Evolutionary conservation across 2,329 filamentous ascomycete genomes (phyloP), one percentile per base, ranked within the genome.

Genomic region (Dryadomyces quercus-mongolicae): DNA sequence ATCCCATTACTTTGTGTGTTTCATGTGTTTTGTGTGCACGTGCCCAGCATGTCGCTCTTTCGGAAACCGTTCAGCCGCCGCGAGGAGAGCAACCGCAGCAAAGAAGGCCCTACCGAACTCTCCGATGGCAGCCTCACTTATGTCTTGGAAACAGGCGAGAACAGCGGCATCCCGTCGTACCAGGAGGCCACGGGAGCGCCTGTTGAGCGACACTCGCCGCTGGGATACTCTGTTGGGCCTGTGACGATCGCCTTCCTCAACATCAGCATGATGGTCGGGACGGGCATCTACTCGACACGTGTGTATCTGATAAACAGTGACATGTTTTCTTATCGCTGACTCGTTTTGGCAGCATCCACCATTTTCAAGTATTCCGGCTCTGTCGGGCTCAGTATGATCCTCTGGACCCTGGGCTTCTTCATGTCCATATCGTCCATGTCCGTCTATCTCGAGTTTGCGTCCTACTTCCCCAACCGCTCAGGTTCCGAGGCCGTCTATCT

Each of bases 401-500:
- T 79, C 66, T 86, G 82, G 82, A 64, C 76, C 1, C 71, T 85
- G 15, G 83, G 83, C 2, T 77, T 78, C 56, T 50, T 84, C 40
- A 78, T 82, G 51, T 75, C 81, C 0, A 62, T 72, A 0, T 71
- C 76, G 2, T 75, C 74, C 2, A 71, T 84, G 5, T 68, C 73
- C 0, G 74, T 82, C 0, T 85, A 85, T 55, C 74, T 85, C 13
- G 83, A 86, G 60, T 76, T 79, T 16, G 75, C 81, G 0, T 73
- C 78, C 1, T 85, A 81, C 58, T 86, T 85, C 55, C 82, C 82
- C 0, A 85, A 77, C 61, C 76, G 82, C 15, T 84, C 78, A 2
- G 83, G 82, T 0, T 75, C 76, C 0, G 81, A 86, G 60, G 82
- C 83, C 0, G 82, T 84, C 0, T 86, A 85, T 59, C 72, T 86